A percentile compares a stretch with the other conserved stretches of the same genome.
These are phyloP conservation scores for Rhododendron vialii DNA, from an alignment of 148 eudicot species.

Conservation along the genomic window DNA sequence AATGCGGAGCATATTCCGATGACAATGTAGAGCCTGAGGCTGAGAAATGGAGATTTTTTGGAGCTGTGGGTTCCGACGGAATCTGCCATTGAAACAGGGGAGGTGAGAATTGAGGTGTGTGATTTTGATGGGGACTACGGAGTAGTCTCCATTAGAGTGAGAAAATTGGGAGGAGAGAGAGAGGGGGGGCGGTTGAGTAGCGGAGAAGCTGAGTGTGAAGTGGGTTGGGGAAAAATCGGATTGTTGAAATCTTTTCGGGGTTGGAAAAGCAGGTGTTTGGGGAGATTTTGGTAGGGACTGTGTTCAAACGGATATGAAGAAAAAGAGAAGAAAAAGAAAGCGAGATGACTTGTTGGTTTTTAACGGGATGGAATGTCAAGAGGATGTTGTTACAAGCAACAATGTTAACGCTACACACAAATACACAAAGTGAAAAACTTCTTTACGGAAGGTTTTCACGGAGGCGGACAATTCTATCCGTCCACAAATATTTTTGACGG, in stretches of 20 bases:
- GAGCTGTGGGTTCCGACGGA: conserved; percentile 26
- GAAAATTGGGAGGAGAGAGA: not conserved
- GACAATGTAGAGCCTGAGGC: conserved; percentile 53
- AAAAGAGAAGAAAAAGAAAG: not conserved
- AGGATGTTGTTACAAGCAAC: too few relatives aligned
- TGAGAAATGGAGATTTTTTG: conserved; percentile 33
- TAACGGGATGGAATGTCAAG: not conserved
- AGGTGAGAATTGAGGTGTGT: not conserved
- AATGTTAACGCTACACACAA: too few relatives aligned
- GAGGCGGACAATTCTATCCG: too few relatives aligned
- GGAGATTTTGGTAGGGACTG: not conserved
- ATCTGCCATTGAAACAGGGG: conserved; percentile 31
- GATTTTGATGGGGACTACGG: not conserved
- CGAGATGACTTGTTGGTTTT: not conserved
- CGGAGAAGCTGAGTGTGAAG: not conserved
- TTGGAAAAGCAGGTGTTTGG: not conserved
- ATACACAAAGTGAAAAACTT: too few relatives aligned
- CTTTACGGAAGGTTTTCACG: too few relatives aligned
- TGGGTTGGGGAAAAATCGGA: not conserved
- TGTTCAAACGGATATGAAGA: not conserved
- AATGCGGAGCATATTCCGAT: conserved; percentile 23
- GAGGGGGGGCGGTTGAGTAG: not conserved
- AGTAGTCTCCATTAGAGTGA: not conserved
- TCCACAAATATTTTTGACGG: too few relatives aligned
- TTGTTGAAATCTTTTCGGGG: not conserved